Conservation (phyloP, 805 yeast genomes). For the Yarrowia deformans region DNA sequence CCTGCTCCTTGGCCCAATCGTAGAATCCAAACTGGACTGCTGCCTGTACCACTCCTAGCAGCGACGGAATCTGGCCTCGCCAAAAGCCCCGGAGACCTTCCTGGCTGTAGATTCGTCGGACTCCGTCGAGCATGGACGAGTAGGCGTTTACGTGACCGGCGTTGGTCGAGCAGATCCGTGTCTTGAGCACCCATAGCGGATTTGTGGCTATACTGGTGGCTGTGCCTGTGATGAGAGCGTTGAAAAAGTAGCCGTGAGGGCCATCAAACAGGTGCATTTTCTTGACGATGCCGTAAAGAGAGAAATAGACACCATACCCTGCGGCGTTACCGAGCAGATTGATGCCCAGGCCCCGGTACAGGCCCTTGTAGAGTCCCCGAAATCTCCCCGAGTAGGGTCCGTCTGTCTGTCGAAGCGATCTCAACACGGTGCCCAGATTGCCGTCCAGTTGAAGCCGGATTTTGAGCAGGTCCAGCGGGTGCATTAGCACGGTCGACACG, state of each 20-base stretch:
- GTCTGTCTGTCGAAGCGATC: conserved; percentile 36
- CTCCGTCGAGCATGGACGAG: conserved; percentile 63
- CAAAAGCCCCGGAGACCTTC: conserved; percentile 73
- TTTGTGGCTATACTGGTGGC: conserved; percentile 80
- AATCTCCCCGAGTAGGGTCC: conserved; percentile 36
- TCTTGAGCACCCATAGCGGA: conserved; percentile 95
- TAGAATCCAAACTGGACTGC: conserved; percentile 87
- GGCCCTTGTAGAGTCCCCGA: conserved; percentile 45
- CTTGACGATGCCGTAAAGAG: conserved; percentile 54
- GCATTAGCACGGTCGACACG: conserved; percentile 78
- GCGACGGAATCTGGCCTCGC: conserved; percentile 76
- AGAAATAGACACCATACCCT: conserved; percentile 91
- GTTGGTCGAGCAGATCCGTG: conserved; percentile 74
- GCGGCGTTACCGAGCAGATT: conserved; percentile 82
- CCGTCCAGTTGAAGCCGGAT: conserved; percentile 75
- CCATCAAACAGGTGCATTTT: conserved; percentile 2
- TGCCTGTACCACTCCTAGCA: conserved; percentile 87
- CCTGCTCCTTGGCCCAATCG: conserved; percentile 53
- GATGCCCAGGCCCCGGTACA: conserved; percentile 80
- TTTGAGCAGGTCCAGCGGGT: conserved; percentile 89
- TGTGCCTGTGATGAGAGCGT: conserved; percentile 76
- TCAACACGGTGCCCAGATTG: conserved; percentile 17
- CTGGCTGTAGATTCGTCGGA: conserved; percentile 54
- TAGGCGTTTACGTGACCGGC: conserved; percentile 59
- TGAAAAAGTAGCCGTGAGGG: conserved; percentile 54